A percentile compares a stretch with the other conserved stretches of the same genome.
phyloP scores from a whole-genome alignment of 306 rosid genomes.

The Mimosa pudica region DNA sequence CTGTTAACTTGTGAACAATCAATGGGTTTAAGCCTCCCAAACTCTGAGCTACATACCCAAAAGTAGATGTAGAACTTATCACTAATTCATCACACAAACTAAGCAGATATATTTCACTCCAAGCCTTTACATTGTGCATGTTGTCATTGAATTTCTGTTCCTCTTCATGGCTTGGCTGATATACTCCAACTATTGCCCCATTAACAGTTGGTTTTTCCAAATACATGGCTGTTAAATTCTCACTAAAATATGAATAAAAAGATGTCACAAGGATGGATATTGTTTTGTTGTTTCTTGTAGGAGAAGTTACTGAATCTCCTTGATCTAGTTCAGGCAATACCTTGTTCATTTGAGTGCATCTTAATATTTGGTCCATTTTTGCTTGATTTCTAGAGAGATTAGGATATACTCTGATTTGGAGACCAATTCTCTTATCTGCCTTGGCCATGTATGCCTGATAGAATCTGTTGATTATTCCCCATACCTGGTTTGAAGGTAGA shows the following conservation, averaged over 20 bases:
- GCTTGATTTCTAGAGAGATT: background rate
- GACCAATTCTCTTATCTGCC: constrained; percentile 34
- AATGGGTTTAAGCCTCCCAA: background rate
- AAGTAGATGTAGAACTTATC: background rate
- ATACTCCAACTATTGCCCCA: background rate
- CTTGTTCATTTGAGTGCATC: background rate
- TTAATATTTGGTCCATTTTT: background rate
- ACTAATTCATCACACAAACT: background rate
- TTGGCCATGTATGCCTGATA: constrained; percentile 47
- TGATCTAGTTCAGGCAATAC: background rate
- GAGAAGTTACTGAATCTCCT: background rate
- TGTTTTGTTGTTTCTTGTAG: no score
- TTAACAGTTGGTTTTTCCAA: background rate
- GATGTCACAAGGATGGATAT: background rate
- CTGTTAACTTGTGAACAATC: background rate
- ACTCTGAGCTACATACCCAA: background rate
- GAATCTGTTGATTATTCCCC: constrained; percentile 51
- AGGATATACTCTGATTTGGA: background rate
- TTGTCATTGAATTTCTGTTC: background rate
- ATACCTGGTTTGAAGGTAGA: constrained; percentile 47
- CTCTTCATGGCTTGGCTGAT: background rate
- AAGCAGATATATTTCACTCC: background rate
- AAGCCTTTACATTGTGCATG: background rate
- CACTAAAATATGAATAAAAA: background rate
- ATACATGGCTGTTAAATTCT: background rate